Evolutionary conservation across 2,329 filamentous ascomycete genomes (phyloP).

Genomic region (Colletotrichum sp.): DNA sequence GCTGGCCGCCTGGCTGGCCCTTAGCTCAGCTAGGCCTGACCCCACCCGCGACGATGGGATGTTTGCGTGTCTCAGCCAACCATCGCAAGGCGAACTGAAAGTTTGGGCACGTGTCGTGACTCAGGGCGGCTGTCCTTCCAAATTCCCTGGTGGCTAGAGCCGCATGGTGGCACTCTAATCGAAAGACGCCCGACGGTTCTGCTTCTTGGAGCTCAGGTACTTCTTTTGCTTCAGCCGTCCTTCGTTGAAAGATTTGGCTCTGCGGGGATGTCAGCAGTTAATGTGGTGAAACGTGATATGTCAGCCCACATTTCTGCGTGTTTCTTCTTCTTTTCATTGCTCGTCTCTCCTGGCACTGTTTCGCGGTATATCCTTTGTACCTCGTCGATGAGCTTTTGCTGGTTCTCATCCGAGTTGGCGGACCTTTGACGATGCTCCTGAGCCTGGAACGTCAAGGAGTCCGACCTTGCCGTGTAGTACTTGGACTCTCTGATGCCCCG

Average conservation of each 20-base stretch:
- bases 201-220: constrained; percentile 54
- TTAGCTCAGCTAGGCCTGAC: background rate
- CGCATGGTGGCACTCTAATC: background rate
- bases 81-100: background rate
- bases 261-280: constrained; percentile 26
- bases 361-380: constrained; percentile 51
- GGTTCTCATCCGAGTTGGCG: constrained; percentile 60
- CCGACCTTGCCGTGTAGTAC: constrained; percentile 57
- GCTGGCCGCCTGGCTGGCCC: background rate
- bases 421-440: constrained; percentile 58
- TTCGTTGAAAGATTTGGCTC: constrained; percentile 52
- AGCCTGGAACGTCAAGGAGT: constrained; percentile 60
- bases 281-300: background rate
- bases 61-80: constrained; percentile 1
- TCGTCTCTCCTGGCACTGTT: constrained; percentile 52
- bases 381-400: constrained; percentile 53
- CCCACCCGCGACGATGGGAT: background rate
- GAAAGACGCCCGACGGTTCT: constrained; percentile 23
- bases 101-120: background rate
- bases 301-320: constrained; percentile 50
- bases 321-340: constrained; percentile 52
- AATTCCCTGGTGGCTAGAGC: background rate
- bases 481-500: constrained; percentile 52
- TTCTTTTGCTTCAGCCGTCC: constrained; percentile 54
- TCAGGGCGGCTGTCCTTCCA: background rate